Conservation (phyloP, 305 asterid species). For the Ruellia speciosa region DNA sequence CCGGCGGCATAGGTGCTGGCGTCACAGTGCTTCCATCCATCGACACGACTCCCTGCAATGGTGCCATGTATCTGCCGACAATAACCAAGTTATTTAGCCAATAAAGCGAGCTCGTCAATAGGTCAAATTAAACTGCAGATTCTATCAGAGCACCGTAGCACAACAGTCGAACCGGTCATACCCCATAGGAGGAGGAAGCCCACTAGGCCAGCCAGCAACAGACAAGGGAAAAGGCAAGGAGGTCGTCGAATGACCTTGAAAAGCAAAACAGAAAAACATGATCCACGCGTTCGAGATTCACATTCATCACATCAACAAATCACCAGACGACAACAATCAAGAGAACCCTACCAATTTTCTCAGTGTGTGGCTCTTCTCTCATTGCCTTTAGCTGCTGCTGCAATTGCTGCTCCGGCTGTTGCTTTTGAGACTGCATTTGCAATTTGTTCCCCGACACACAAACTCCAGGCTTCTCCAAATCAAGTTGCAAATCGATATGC, state of each 20-base stretch:
- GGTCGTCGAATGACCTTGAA: slow-evolving; percentile 45
- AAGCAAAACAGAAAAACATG: not conserved
- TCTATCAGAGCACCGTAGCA: no score
- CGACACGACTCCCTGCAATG: slow-evolving; percentile 77
- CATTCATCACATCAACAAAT: not conserved
- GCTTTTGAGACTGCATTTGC: slow-evolving; percentile 32
- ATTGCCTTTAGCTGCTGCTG: slow-evolving; percentile 17
- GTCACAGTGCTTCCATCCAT: slow-evolving; percentile 63
- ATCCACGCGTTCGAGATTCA: not conserved
- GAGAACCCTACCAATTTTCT: slow-evolving; percentile 33
- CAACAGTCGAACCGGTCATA: no score
- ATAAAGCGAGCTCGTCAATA: slow-evolving; percentile 14
- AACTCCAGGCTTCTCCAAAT: slow-evolving; percentile 56
- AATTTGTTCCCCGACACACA: slow-evolving; percentile 28
- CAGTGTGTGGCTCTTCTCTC: slow-evolving; percentile 25
- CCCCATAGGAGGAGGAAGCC: slow-evolving; percentile 94
- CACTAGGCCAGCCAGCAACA: slow-evolving; percentile 86
- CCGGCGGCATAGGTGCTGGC: slow-evolving; percentile 64
- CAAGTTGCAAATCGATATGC: slow-evolving; percentile 49
- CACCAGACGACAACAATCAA: slow-evolving; percentile 9
- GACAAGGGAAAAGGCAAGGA: slow-evolving; percentile 64
- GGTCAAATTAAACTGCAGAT: slow-evolving; percentile 1
- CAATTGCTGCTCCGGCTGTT: slow-evolving; percentile 20
- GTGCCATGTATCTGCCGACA: slow-evolving; percentile 73
- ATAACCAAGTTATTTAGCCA: not conserved